A percentile compares a stretch with the other conserved stretches of the same genome.
Evolutionary conservation across 805 yeast species (phyloP).

Genomic region (Sugiyamaella lignohabitans): DNA sequence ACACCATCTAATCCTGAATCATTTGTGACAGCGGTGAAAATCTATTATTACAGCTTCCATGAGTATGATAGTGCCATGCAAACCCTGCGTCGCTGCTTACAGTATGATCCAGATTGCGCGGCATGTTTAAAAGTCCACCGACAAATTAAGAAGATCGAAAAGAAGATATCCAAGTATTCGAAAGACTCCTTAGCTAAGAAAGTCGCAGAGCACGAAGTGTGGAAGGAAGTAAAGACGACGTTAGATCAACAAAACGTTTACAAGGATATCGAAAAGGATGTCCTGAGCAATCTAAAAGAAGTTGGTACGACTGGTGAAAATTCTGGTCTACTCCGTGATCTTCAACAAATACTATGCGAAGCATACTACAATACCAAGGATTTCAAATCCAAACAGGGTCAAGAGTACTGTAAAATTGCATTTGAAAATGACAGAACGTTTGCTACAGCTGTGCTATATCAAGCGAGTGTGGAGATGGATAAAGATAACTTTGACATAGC

Average conservation of each 20-base stretch:
- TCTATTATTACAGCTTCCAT: constrained; percentile 46
- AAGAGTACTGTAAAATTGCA: constrained; percentile 27
- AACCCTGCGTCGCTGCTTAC: constrained; percentile 60
- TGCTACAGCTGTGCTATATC: constrained; percentile 32
- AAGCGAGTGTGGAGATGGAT: constrained; percentile 17
- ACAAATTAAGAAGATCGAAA: constrained; percentile 25
- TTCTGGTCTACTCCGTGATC: constrained; percentile 23
- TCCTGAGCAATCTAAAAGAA: constrained; percentile 4
- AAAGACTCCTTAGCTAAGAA: constrained; percentile 16
- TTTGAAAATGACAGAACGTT: constrained; percentile 25
- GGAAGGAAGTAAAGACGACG: constrained; percentile 14
- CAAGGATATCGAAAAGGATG: constrained; percentile 15
- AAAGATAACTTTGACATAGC: constrained; percentile 22
- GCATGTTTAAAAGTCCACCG: constrained; percentile 44
- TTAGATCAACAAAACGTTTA: constrained; percentile 11
- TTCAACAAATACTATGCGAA: constrained; percentile 39
- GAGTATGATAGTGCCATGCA: constrained; percentile 48
- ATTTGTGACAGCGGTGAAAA: constrained; percentile 27
- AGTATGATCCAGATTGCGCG: constrained; percentile 65
- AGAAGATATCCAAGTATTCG: constrained; percentile 20
- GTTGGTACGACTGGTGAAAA: not conserved
- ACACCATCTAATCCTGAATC: constrained; percentile 24
- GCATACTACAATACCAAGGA: constrained; percentile 32
- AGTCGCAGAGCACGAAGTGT: constrained; percentile 23
- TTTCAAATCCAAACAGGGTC: constrained; percentile 25